Evolutionary conservation across 164 flowering plant genomes (phyloP), one percentile per base, ranked within the genome.

Genomic region (Aristolochia fimbriata): DNA sequence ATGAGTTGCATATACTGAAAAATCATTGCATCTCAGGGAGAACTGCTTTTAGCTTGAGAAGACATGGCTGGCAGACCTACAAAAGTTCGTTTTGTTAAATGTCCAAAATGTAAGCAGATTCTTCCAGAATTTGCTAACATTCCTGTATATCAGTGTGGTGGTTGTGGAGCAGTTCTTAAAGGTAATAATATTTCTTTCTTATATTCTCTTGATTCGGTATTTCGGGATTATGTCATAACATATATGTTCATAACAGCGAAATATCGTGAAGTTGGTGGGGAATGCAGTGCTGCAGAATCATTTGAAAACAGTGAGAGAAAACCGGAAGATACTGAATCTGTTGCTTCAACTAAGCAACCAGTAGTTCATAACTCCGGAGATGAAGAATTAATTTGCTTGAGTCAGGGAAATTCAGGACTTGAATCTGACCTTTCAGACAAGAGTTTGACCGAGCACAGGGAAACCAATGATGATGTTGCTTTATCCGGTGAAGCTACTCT

Each of bases 111-210:
- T 57, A 58, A 47, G 31, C 24, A 54, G 57, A 55, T 85, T 70
- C 90, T 89, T 61, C 73, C 77, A 10, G 97, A 89, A 73, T 48
- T 61, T 50, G 60, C 81, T 6, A 68, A 79, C 41, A 22, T 80
- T 75, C 77, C 81, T 22, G 59, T 89, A 12, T 89, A 87, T 66
- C 61, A 69, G 65, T 89, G 97, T 70, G 97, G 97, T 45, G 91
- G 86, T 64, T 89, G 97, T 62, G 72, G 66, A 11, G 64, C 80
- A 3, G 27, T 69, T 70, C 90, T 89, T 15, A 78, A 67, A 87
- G 94, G 97, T 89, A 77, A 65, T 10, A 30, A 3, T 30, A 16
- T 22, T 58, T 50, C 10, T 47, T 17, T 27, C 17, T 15, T 62
- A 15, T 7, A 4, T 55, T 43, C 10, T 60, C 33, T 22, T 59